Evolutionary conservation across 441 rosid genomes (phyloP).

Genomic region (Isatis lusitanica): DNA sequence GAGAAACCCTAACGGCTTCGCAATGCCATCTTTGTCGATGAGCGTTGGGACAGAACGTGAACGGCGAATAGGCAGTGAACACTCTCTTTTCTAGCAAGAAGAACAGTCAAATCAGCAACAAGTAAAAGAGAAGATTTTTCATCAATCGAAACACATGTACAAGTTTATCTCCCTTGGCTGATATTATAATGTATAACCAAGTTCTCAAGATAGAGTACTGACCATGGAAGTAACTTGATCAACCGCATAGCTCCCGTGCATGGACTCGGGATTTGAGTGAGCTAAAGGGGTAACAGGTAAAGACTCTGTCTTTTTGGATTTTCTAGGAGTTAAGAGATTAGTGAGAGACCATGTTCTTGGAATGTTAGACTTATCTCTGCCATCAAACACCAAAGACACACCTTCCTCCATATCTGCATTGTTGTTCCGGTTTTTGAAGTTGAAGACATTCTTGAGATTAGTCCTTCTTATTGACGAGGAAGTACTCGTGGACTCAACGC

Average conservation of each 20-base stretch:
- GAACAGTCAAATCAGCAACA: background rate
- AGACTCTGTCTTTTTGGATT: constrained; percentile 55
- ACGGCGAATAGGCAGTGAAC: constrained; percentile 40
- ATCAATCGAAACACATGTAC: background rate
- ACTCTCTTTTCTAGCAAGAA: constrained; percentile 20
- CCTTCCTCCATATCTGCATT: constrained; percentile 81
- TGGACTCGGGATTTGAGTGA: constrained; percentile 90
- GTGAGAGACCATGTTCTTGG: constrained; percentile 72
- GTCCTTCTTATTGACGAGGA: constrained; percentile 50
- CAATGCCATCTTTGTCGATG: constrained; percentile 56
- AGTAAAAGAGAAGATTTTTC: background rate
- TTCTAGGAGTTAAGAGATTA: constrained; percentile 61
- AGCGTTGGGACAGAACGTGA: constrained; percentile 77
- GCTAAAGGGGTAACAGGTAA: constrained; percentile 69
- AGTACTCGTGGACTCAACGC: constrained; percentile 45
- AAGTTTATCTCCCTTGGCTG: background rate
- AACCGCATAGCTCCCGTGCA: constrained; percentile 54
- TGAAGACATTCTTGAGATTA: constrained; percentile 49
- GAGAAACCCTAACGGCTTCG: constrained; percentile 61
- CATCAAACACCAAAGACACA: constrained; percentile 56
- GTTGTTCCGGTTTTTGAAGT: constrained; percentile 56
- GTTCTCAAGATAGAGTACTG: constrained; percentile 29
- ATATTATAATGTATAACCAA: constrained; percentile 1
- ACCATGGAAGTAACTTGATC: constrained; percentile 44
- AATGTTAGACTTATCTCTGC: constrained; percentile 47